These are phyloP conservation scores for Calonectria leucothoes DNA, from an alignment of 2,329 filamentous ascomycete genomes.

Conservation along the genomic window DNA sequence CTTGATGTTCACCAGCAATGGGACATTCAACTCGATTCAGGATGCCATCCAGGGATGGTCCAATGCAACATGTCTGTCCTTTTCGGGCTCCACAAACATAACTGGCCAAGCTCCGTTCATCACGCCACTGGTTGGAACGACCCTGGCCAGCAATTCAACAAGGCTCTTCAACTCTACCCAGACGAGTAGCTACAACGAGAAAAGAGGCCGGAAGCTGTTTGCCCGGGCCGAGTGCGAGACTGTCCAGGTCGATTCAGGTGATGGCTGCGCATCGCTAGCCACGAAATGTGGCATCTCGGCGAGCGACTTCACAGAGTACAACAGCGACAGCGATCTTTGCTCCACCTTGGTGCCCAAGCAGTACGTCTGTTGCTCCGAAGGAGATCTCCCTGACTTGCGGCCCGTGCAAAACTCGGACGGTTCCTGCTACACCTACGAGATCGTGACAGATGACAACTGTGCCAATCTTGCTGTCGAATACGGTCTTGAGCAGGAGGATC, in stretches of 20 bases:
- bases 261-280: conserved; percentile 52
- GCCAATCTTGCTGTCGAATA: not conserved
- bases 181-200: not conserved
- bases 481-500: not conserved
- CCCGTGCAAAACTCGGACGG: not conserved
- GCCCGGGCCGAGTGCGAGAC: conserved; percentile 34
- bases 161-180: not conserved
- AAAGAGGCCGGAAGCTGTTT: not conserved
- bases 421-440: not conserved
- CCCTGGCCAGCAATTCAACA: not conserved
- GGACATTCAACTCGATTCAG: not conserved
- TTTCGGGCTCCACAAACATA: not conserved
- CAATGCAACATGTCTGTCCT: not conserved
- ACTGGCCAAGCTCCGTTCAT: not conserved
- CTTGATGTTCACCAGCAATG: not conserved
- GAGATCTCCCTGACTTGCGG: not conserved
- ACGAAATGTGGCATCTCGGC: conserved; percentile 52
- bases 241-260: conserved; percentile 46
- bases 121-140: not conserved
- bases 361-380: not conserved
- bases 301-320: conserved; percentile 52
- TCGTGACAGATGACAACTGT: not conserved
- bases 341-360: not conserved
- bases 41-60: not conserved
- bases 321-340: not conserved